These are phyloP conservation scores for Apiospora pterosperma DNA, from an alignment of 2,329 filamentous ascomycete genomes.

Conservation along the genomic window DNA sequence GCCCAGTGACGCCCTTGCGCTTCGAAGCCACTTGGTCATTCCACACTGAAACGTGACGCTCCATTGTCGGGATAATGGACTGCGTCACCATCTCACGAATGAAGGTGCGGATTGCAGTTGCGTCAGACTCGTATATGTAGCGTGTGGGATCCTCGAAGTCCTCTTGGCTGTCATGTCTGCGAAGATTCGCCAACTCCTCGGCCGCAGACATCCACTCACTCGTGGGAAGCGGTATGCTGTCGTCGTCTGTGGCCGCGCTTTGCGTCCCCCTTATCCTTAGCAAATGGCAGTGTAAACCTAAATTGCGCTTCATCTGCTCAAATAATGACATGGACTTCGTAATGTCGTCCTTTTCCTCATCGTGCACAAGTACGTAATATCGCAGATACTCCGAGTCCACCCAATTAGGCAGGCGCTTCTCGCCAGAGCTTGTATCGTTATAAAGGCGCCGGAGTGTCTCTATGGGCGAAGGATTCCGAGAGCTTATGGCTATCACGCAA, in stretches of 20 bases:
- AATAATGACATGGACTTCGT: slow-evolving; percentile 84
- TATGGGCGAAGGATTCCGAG: slow-evolving; percentile 76
- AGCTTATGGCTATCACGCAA: slow-evolving; percentile 92
- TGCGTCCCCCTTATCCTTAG: slow-evolving; percentile 80
- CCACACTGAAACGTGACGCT: slow-evolving; percentile 85
- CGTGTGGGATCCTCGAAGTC: slow-evolving; percentile 69
- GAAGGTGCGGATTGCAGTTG: slow-evolving; percentile 81
- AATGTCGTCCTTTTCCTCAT: slow-evolving; percentile 94
- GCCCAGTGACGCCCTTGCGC: slow-evolving; percentile 80
- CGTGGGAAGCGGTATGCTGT: slow-evolving; percentile 75
- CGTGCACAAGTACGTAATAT: slow-evolving; percentile 95
- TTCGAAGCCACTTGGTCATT: slow-evolving; percentile 96
- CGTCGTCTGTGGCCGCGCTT: slow-evolving; percentile 86
- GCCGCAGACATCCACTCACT: slow-evolving; percentile 86
- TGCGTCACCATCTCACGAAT: slow-evolving; percentile 94
- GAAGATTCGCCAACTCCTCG: slow-evolving; percentile 77
- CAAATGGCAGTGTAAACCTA: slow-evolving; percentile 92
- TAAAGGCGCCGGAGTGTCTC: slow-evolving; percentile 85
- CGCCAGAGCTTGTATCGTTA: slow-evolving; percentile 75
- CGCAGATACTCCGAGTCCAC: slow-evolving; percentile 88
- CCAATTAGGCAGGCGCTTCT: slow-evolving; percentile 73
- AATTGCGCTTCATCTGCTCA: slow-evolving; percentile 99
- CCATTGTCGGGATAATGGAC: slow-evolving; percentile 94
- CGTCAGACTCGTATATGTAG: slow-evolving; percentile 90
- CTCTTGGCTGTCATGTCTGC: slow-evolving; percentile 63